These are phyloP conservation scores for Canna indica DNA, from an alignment of 176 grass and related monocot genomes.

Conservation along the genomic window DNA sequence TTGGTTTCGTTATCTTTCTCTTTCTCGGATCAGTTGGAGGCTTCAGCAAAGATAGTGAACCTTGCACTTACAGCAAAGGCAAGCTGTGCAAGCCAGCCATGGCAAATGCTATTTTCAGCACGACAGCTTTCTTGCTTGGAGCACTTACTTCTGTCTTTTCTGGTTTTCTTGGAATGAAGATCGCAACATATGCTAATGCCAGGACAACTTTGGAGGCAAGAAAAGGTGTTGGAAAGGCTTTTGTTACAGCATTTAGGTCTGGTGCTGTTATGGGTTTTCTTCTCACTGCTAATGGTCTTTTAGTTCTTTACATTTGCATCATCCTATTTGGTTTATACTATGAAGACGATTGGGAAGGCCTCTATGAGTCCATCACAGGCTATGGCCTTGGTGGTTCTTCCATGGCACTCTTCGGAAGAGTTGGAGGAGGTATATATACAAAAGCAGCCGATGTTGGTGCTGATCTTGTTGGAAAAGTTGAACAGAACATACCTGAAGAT, in stretches of 20 bases:
- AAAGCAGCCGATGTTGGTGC: slow-evolving; percentile 76
- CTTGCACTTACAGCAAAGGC: slow-evolving; percentile 25
- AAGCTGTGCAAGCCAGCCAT: slow-evolving; percentile 36
- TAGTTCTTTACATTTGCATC: slow-evolving; percentile 51
- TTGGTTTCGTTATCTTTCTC: slow-evolving; percentile 46
- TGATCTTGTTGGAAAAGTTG: slow-evolving; percentile 75
- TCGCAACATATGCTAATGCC: slow-evolving; percentile 61
- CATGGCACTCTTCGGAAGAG: slow-evolving; percentile 63
- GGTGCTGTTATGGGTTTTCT: slow-evolving; percentile 70
- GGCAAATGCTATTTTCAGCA: slow-evolving; percentile 53
- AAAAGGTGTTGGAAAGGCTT: slow-evolving; percentile 34
- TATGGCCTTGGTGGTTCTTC: slow-evolving; percentile 66
- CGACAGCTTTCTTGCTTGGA: slow-evolving; percentile 48
- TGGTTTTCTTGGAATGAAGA: slow-evolving; percentile 53
- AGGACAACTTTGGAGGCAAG: slow-evolving; percentile 51
- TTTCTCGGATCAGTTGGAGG: slow-evolving; percentile 42
- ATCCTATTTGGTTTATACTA: slow-evolving; percentile 56
- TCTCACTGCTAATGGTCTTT: slow-evolving; percentile 49
- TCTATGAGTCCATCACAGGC: slow-evolving; percentile 59
- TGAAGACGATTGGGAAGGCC: slow-evolving; percentile 52
- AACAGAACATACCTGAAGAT: slow-evolving; percentile 71
- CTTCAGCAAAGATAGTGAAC: slow-evolving; percentile 26
- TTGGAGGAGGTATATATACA: slow-evolving; percentile 74
- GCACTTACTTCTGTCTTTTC: slow-evolving; percentile 47
- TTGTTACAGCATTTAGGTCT: slow-evolving; percentile 40